phyloP scores from a whole-genome alignment of 2,329 filamentous ascomycete genomes.

The Claviceps sp. region DNA sequence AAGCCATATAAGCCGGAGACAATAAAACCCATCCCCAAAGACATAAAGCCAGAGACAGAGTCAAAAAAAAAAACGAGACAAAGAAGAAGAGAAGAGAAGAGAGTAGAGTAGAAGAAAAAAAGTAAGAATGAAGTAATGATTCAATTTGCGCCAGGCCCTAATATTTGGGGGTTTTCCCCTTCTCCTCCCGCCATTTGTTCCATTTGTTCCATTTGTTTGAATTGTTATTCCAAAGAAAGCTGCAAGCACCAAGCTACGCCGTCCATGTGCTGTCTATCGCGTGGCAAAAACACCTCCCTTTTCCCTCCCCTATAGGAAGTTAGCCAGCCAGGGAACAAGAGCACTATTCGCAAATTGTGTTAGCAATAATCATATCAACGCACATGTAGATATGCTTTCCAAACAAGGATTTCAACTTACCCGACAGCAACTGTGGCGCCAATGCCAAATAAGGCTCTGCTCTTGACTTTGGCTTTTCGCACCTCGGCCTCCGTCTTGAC shows the following conservation, averaged over 20 bases:
- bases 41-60: too few relatives aligned
- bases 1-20: neutral
- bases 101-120: neutral
- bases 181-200: neutral
- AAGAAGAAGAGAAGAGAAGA: neutral
- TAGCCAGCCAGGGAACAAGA: constrained; percentile 38
- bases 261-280: neutral
- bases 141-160: constrained; percentile 1
- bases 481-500: constrained; percentile 69
- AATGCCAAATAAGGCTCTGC: constrained; percentile 72
- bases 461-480: constrained; percentile 75
- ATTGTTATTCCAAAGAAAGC: neutral
- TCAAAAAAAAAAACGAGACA: neutral
- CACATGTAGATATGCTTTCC: too few relatives aligned
- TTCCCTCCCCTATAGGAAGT: constrained; percentile 27
- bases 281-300: neutral
- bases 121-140: neutral
- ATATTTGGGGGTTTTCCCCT: neutral
- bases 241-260: neutral
- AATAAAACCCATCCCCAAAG: too few relatives aligned
- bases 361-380: constrained; percentile 3
- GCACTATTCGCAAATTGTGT: constrained; percentile 19
- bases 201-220: neutral
- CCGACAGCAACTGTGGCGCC: constrained; percentile 78
- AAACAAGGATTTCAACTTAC: constrained; percentile 42